These are phyloP conservation scores for Dalechampia spathulata DNA, from an alignment of 441 rosid species.

Conservation along the genomic window DNA sequence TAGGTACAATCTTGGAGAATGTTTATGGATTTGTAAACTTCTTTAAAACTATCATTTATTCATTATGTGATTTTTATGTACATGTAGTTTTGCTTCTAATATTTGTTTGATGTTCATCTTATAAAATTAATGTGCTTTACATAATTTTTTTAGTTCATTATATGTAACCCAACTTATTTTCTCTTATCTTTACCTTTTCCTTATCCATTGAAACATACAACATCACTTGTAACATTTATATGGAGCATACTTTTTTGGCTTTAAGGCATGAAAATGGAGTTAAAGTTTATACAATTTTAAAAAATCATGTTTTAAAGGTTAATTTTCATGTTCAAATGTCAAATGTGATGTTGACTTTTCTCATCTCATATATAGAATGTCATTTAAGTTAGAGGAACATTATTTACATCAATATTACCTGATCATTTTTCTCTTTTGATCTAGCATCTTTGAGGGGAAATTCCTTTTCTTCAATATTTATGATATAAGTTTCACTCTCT, in stretches of 20 bases:
- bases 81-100: too few species aligned
- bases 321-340: slow-evolving; percentile 7
- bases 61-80: too few species aligned
- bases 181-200: background rate
- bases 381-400: background rate
- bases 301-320: slow-evolving; percentile 45
- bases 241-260: slow-evolving; percentile 55
- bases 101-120: background rate
- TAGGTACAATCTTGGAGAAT: too few species aligned
- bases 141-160: background rate
- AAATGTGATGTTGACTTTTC: background rate
- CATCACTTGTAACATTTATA: slow-evolving; percentile 55
- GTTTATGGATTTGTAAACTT: too few species aligned
- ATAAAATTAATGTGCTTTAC: background rate
- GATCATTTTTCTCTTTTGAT: background rate
- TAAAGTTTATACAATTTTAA: slow-evolving; percentile 57
- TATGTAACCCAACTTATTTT: background rate
- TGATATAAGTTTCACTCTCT: slow-evolving; percentile 18
- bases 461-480: background rate
- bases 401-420: background rate
- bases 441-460: background rate
- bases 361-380: background rate
- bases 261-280: slow-evolving; percentile 65
- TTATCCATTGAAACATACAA: slow-evolving; percentile 78
- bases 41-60: too few species aligned